Percentiles rank a stretch among this genome's conserved stretches.
Evolutionary conservation across 116 monocot species (phyloP).

Genomic region (Dioscorea cayenensis): DNA sequence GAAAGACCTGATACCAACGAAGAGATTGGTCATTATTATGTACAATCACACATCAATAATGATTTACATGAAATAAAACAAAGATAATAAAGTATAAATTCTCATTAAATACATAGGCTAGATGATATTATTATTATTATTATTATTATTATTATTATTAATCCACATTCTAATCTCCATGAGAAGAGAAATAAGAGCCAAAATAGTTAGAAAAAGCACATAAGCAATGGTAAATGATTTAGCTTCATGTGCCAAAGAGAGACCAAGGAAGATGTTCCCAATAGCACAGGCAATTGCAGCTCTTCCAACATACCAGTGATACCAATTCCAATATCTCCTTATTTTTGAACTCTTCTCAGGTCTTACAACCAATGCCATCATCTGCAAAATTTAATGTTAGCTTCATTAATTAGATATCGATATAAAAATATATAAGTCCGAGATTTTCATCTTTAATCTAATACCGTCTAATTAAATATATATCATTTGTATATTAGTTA

Average conservation of each 20-base stretch:
- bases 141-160: not conserved
- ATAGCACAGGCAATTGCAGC: constrained; percentile 24
- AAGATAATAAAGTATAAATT: too few species aligned
- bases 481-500: not conserved
- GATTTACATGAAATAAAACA: too few species aligned
- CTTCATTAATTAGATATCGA: not conserved
- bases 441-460: too few species aligned
- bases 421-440: too few species aligned
- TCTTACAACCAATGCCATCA: constrained; percentile 34
- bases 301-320: constrained; percentile 50
- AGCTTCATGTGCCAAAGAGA: constrained; percentile 25
- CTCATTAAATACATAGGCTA: too few species aligned
- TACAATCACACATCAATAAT: too few species aligned
- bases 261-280: constrained; percentile 44
- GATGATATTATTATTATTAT: too few species aligned
- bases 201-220: constrained; percentile 37
- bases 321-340: constrained; percentile 64
- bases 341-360: constrained; percentile 38
- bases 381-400: constrained; percentile 14
- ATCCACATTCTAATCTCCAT: constrained; percentile 21
- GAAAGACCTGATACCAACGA: too few species aligned
- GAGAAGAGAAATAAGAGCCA: constrained; percentile 13
- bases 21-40: too few species aligned
- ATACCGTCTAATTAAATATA: not conserved
- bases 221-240: constrained; percentile 38